Evolutionary conservation across 1,284 basidiomycete genomes (phyloP).

Genomic region (Agaricales sp.): DNA sequence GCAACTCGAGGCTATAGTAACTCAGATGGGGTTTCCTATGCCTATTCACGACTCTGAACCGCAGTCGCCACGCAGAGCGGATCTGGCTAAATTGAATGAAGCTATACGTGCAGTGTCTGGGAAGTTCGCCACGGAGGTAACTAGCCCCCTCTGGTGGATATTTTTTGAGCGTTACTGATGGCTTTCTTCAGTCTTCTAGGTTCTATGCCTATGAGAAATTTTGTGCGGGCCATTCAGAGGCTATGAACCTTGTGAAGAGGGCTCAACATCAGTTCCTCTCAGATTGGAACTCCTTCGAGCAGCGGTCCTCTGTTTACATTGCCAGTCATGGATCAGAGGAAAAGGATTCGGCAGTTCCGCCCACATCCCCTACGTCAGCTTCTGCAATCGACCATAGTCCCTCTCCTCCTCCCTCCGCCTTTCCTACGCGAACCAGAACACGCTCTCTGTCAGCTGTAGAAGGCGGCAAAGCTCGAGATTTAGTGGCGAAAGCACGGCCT

Average conservation of each 20-base stretch:
- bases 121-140: conserved; percentile 58
- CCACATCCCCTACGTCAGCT: not conserved
- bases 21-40: conserved; percentile 39
- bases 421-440: not conserved
- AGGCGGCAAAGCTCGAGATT: not conserved
- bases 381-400: not conserved
- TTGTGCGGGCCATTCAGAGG: conserved; percentile 77
- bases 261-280: conserved; percentile 46
- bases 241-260: conserved; percentile 60
- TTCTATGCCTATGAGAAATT: conserved; percentile 77
- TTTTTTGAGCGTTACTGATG: not conserved
- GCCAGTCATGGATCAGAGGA: conserved; percentile 24
- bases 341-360: conserved; percentile 8
- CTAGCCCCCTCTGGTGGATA: too few relatives aligned
- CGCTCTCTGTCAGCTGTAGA: not conserved
- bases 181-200: conserved; percentile 44
- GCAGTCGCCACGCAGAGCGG: conserved; percentile 14
- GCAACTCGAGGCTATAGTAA: conserved; percentile 45
- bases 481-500: not conserved
- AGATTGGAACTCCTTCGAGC: conserved; percentile 80
- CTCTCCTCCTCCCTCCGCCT: not conserved
- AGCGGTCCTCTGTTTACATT: conserved; percentile 49
- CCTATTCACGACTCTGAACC: conserved; percentile 14
- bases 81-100: conserved; percentile 5
- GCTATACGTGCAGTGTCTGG: conserved; percentile 18